Conservation (phyloP, 345 rosid species). For the Euphorbia peplus region DNA sequence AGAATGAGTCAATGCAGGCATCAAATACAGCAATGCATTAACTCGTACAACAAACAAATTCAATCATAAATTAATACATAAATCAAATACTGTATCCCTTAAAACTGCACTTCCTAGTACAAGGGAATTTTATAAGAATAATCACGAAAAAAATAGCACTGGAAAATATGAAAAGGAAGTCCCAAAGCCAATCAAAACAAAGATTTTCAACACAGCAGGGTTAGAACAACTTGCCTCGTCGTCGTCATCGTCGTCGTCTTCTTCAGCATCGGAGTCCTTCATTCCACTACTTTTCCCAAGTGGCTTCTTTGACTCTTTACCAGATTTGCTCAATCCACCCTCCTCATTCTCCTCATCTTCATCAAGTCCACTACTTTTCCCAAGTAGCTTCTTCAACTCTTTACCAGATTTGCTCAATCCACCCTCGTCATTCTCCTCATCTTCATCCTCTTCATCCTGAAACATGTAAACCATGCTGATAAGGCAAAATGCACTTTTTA, state of each 20-base stretch:
- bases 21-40: background rate
- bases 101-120: background rate
- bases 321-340: constrained; percentile 88
- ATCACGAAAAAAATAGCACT: background rate
- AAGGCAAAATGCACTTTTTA: background rate
- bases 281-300: constrained; percentile 68
- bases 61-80: constrained; percentile 5
- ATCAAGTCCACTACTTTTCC: constrained; percentile 74
- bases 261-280: constrained; percentile 78
- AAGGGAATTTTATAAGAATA: background rate
- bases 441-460: constrained; percentile 90
- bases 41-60: too few relatives aligned
- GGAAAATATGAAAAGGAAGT: background rate
- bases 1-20: background rate
- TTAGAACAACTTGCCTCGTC: constrained; percentile 58
- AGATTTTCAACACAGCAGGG: background rate
- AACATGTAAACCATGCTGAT: constrained; percentile 1
- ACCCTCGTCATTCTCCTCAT: constrained; percentile 81
- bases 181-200: background rate
- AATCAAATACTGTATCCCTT: background rate
- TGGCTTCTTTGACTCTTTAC: constrained; percentile 88
- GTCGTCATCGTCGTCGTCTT: constrained; percentile 54
- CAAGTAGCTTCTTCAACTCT: constrained; percentile 89
- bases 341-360: constrained; percentile 86
- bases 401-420: constrained; percentile 92